Percentiles rank a stretch among this genome's conserved stretches.
These are phyloP conservation scores for Aspergillus pseudoviridinutans DNA, from an alignment of 2,329 filamentous ascomycete species.

Conservation along the genomic window DNA sequence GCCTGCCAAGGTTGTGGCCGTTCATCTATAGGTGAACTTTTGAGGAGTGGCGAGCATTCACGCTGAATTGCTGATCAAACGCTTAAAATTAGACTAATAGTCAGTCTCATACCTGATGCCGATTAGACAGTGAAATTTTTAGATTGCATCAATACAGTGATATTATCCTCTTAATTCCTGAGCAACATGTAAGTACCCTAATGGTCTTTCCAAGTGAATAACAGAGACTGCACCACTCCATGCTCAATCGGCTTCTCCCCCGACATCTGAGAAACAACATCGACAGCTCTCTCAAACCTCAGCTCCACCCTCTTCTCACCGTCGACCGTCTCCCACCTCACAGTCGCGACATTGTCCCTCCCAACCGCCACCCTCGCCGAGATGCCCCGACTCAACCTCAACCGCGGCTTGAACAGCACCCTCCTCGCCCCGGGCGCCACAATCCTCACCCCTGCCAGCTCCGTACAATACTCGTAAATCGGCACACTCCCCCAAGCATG, in stretches of 20 bases:
- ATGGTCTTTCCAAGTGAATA: not conserved
- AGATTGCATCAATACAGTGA: too few species aligned
- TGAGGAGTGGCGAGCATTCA: too few species aligned
- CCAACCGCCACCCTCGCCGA: slow-evolving; percentile 20
- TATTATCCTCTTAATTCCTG: too few species aligned
- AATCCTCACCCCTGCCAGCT: slow-evolving; percentile 26
- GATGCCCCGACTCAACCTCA: slow-evolving; percentile 8
- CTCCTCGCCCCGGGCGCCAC: slow-evolving; percentile 11
- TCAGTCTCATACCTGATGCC: too few species aligned
- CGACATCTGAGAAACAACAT: slow-evolving; percentile 16
- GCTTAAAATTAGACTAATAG: too few species aligned
- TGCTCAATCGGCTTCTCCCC: slow-evolving; percentile 9
- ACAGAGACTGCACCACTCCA: slow-evolving; percentile 10
- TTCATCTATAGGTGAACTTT: too few species aligned
- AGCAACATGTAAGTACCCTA: not conserved
- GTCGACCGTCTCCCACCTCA: slow-evolving; percentile 13
- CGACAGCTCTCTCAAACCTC: slow-evolving; percentile 13
- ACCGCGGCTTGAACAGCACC: slow-evolving; percentile 18
- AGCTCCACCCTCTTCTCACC: slow-evolving; percentile 14
- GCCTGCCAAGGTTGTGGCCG: slow-evolving; percentile 7
- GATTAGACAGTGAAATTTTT: too few species aligned
- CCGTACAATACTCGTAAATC: slow-evolving; percentile 40
- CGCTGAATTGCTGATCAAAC: too few species aligned
- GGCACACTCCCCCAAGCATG: slow-evolving; percentile 45
- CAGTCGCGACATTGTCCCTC: slow-evolving; percentile 16